Base-by-base conservation (phyloP, 176 grass and related monocot species). In the Oryza officinalis region DNA sequence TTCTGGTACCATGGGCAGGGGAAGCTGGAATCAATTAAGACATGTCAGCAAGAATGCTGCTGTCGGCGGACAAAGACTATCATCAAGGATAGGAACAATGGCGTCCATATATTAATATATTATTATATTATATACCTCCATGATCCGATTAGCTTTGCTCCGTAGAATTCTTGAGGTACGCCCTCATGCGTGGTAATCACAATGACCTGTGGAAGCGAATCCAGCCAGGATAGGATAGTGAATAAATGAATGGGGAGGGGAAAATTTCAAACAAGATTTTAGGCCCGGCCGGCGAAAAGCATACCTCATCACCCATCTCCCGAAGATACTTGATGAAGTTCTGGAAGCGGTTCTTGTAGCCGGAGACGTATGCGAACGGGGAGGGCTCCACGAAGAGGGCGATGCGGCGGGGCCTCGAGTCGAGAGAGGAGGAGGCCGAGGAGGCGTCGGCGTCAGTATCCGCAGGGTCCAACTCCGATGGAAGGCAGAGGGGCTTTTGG, bases 341-440 rank as follows among this genome's bases (percentile, higher is more conserved):
- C 89, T 95, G 92, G 88, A 98, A 98, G 52, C 95, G 92, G 76
- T 98, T 98, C 90, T 98, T 98, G 82, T 98, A 98, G 40, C 92
- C 95, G 65, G 92, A 98, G 76, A 95, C 87, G 79, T 98, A 98
- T 30, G 95, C 84, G 81, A 97, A 97, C 30, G 95, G 95, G 27
- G 92, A 97, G 4, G 95, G 95, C 86, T 97, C 95, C 4, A 97
- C 92, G 73, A 94, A 94, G 49, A 94, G 95, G 13, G 95, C 95
- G 82, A 97, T 94, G 69, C 88, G 92, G 75, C 92, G 90, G 30
- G 95, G 92, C 81, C 79, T 91, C 31, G 84, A 86, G 74, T 65
- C 81, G 6, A 60, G 54, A 23, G 54, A n/a, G 52, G 33, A 35
- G 33, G 33, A 38, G 37, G 37, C 37, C 37, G 52, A 57, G 7